Base-by-base conservation (phyloP, 192 early-diverging fungal genomes). In the Coemansia sp. region DNA sequence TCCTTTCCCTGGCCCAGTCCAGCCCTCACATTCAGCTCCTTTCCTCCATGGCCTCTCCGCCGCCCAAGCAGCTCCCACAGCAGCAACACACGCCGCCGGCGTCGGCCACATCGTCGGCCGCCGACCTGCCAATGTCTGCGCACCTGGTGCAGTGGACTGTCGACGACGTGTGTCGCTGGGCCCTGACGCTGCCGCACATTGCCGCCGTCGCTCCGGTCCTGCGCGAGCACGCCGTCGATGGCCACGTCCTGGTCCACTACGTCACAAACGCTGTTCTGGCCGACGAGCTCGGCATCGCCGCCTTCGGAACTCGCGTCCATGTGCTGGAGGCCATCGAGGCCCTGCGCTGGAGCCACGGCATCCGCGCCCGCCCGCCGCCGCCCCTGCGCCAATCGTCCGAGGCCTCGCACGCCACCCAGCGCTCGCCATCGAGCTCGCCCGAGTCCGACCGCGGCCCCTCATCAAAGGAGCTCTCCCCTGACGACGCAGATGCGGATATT, bases 241-340 rank as follows among this genome's bases (percentile, higher is more conserved):
- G 76, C 64, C 76, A 79, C 62, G 76, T 79, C 43, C 71, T 79
- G 14, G 35, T 73, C 41, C 66, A 72, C 70, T 79, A 79, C 60
- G 71, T 79, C 45, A 79, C 71, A 63, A 79, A 79, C 71, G 57
- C 76, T 19, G 72, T 79, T 38, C 65, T 79, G 11, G 70, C 67
- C 48, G 76, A 79, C 49, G 76, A 79, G 76, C 76, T 79, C n/a
- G 71, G 76, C 66, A 55, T 79, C 41, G 51, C 67, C 11, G 76
- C 76, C 22, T 79, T 73, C n/a, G 76, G 76, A 64, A 79, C 70
- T 17, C 70, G 76, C 53, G 71, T 79, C 41, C 76, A 67, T 71
- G 39, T 73, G 24, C 76, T 79, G 24, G 76, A 79, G 58, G 76
- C 76, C 59, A 73, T 79, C 38, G 76, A 79, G 76, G 66, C 67